These are phyloP conservation scores for Sodiomyces alkalinus DNA, from an alignment of 2,329 filamentous ascomycete genomes.

Conservation along the genomic window DNA sequence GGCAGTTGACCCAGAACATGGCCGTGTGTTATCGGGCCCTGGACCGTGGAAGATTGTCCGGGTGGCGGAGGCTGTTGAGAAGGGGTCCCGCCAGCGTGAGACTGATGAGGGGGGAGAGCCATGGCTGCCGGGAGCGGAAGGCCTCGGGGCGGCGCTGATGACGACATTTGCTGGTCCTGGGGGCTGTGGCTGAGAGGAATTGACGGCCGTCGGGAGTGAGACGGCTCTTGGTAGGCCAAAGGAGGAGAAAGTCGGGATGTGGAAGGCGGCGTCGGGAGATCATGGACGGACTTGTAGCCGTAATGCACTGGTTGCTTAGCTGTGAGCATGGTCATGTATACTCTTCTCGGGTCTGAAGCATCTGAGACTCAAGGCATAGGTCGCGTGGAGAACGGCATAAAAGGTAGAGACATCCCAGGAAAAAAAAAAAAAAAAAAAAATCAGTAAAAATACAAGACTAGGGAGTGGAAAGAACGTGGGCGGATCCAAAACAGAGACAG, in stretches of 20 bases:
- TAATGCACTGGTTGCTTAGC: slow-evolving; percentile 42
- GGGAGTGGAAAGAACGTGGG: slow-evolving; percentile 1
- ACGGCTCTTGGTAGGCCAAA: slow-evolving; percentile 31
- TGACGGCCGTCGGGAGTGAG: slow-evolving; percentile 23
- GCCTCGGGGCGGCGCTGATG: slow-evolving; percentile 52
- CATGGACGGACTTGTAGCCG: slow-evolving; percentile 47
- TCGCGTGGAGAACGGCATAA: neutral
- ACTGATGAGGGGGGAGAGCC: slow-evolving; percentile 37
- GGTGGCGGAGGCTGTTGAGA: slow-evolving; percentile 7
- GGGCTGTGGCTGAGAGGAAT: slow-evolving; percentile 30
- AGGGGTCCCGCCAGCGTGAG: slow-evolving; percentile 10
- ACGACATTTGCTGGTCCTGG: slow-evolving; percentile 45
- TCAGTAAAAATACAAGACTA: slow-evolving; percentile 3
- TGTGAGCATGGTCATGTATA: slow-evolving; percentile 41
- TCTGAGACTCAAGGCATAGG: slow-evolving; percentile 1
- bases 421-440: slow-evolving; percentile 8
- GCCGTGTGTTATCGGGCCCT: slow-evolving; percentile 19
- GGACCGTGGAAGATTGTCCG: slow-evolving; percentile 13
- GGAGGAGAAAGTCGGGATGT: slow-evolving; percentile 40
- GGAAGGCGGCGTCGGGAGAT: slow-evolving; percentile 42
- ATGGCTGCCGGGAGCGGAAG: slow-evolving; percentile 54
- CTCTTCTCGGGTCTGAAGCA: slow-evolving; percentile 6
- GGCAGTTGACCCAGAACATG: slow-evolving; percentile 39
- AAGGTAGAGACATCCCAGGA: slow-evolving; percentile 1
- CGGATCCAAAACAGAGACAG: too few relatives aligned